Evolutionary conservation across 2,329 filamentous ascomycete genomes (phyloP), one percentile per base, ranked within the genome.

Genomic region (Paecilomyces sp.): DNA sequence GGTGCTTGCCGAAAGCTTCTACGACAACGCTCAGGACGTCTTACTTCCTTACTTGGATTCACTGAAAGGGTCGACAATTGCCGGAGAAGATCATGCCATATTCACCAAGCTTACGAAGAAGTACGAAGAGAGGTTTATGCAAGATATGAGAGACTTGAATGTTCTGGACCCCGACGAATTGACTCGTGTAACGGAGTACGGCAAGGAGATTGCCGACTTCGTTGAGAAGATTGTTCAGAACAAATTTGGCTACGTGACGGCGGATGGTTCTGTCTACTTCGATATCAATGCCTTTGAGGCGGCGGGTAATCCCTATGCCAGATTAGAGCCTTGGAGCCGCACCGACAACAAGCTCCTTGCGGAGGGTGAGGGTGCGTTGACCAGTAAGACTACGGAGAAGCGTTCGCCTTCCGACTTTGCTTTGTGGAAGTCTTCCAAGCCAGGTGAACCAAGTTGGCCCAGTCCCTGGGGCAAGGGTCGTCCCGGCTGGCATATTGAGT

Each of bases 401-500:
- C 86, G 88, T 58, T 87, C 85, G 25, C 80, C 87, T 1, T 88
- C 89, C 6, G 92, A 97, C 69, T 97, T 97, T 76, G 92, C 92
- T 0, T 79, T 97, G 1, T 97, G 92, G 92, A 97, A 97, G 74
- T 87, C 88, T 58, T 92, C 89, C 1, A 97, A 96, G 77, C 85
- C 90, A 13, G 93, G 93, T 52, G 93, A 97, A 80, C 93, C 93
- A 0, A 89, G 85, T 65, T 97, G 93, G 93, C 82, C 86, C 4
- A 94, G 89, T 66, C 86, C 87, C 3, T 97, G 93, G 92, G 92
- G 93, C 3, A 82, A 87, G 59, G 92, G 92, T 3, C 83, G 93
- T 53, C 93, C 93, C 0, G 93, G 93, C 18, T 97, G 93, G 93
- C 93, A 97, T 71, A 97, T 97, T 69, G 92, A 97, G 78, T 97